Percentiles rank a stretch among this genome's conserved stretches.
Conservation (phyloP, 352 stramenopile species). For the Globisporangium splendens region DNA sequence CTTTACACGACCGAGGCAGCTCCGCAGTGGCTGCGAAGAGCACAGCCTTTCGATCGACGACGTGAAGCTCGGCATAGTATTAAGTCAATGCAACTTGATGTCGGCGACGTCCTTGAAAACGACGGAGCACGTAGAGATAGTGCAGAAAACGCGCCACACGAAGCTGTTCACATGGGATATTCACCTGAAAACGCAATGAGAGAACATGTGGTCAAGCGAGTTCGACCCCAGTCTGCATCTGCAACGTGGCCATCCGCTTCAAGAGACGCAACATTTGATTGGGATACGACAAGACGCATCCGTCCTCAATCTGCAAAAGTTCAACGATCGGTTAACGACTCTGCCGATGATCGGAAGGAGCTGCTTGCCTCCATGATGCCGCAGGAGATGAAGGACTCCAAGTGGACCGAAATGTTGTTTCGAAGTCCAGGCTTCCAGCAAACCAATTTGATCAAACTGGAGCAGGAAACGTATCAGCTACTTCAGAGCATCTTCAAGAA, state of each 20-base stretch:
- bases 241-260: neutral
- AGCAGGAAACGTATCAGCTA: constrained; percentile 47
- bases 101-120: neutral
- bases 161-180: neutral
- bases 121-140: neutral
- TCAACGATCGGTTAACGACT: neutral
- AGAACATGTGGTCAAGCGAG: neutral
- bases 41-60: constrained; percentile 8
- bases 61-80: constrained; percentile 6
- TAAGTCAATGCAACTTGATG: neutral
- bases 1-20: constrained; percentile 14
- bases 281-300: neutral
- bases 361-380: constrained; percentile 4
- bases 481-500: constrained; percentile 30
- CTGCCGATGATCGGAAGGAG: constrained; percentile 1
- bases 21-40: constrained; percentile 9
- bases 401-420: constrained; percentile 44
- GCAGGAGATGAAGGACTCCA: constrained; percentile 19
- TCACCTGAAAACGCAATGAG: neutral
- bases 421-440: constrained; percentile 38
- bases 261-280: neutral
- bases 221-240: constrained; percentile 33
- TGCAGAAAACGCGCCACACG: neutral
- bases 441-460: constrained; percentile 22
- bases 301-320: constrained; percentile 16